A percentile compares a stretch with the other conserved stretches of the same genome.
Conservation (phyloP, 768 basidiomycete species). For the Butyriboletus loyo region DNA sequence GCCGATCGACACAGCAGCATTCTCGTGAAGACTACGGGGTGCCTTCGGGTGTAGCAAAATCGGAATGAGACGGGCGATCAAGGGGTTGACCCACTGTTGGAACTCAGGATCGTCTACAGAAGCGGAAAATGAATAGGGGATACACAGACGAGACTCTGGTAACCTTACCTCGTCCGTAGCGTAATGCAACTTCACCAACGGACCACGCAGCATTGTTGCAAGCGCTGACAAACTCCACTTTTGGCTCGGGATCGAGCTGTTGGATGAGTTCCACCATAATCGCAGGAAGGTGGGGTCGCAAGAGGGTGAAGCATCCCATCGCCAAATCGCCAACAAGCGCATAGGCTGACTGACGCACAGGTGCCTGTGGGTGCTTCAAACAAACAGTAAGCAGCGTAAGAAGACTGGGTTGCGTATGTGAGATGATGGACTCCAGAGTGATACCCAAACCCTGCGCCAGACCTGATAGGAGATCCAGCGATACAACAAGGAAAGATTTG, state of each 20-base stretch:
- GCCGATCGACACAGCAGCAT: conserved; percentile 97
- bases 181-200: conserved; percentile 96
- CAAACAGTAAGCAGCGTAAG: conserved; percentile 82
- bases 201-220: conserved; percentile 99
- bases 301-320: conserved; percentile 87
- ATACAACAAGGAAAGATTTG: conserved; percentile 95
- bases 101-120: conserved; percentile 75
- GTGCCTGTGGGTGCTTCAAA: conserved; percentile 92
- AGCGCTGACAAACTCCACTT: conserved; percentile 91
- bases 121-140: conserved; percentile 5
- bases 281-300: conserved; percentile 81
- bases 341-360: conserved; percentile 94
- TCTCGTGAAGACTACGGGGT: conserved; percentile 92
- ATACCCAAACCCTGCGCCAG: conserved; percentile 90
- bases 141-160: not conserved
- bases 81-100: conserved; percentile 84
- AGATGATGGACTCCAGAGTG: conserved; percentile 71
- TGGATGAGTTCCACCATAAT: conserved; percentile 88
- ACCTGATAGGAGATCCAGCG: conserved; percentile 94
- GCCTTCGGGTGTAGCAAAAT: conserved; percentile 91
- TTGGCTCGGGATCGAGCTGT: conserved; percentile 92
- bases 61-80: conserved; percentile 87
- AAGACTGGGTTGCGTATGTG: conserved; percentile 68
- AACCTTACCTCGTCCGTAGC: conserved; percentile 71
- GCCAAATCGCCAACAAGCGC: conserved; percentile 98